Conservation (phyloP, 2,329 filamentous ascomycete species). For the Sporothrix protearum region DNA sequence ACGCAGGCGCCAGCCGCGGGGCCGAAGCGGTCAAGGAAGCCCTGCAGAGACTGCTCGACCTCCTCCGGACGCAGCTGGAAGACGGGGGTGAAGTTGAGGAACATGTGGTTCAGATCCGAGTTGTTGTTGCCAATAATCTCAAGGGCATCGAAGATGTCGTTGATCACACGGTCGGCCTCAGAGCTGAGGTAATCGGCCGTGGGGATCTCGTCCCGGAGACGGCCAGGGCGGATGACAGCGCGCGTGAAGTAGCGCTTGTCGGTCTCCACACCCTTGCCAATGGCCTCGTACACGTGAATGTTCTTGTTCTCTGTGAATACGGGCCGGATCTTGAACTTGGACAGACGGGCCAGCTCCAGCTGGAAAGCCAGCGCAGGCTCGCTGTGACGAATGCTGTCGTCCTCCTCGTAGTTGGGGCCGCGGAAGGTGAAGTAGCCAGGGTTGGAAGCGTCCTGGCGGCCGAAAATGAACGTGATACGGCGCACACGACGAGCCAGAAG, state of each 20-base stretch:
- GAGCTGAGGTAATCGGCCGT: slow-evolving; percentile 98
- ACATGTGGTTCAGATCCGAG: slow-evolving; percentile 99
- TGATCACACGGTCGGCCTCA: slow-evolving; percentile 93
- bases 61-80: slow-evolving; percentile 88
- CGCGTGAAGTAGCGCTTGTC: slow-evolving; percentile 99
- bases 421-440: slow-evolving; percentile 98
- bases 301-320: slow-evolving; percentile 99
- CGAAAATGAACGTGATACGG: slow-evolving; percentile 92
- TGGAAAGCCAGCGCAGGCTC: slow-evolving; percentile 98
- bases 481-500: slow-evolving; percentile 77
- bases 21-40: slow-evolving; percentile 97
- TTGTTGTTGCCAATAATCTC: slow-evolving; percentile 99
- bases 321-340: slow-evolving; percentile 96
- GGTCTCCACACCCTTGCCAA: slow-evolving; percentile 90
- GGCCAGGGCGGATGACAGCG: slow-evolving; percentile 88
- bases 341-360: slow-evolving; percentile 87
- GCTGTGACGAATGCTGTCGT: slow-evolving; percentile 92
- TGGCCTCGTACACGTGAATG: slow-evolving; percentile 96
- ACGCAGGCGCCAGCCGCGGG: slow-evolving; percentile 91
- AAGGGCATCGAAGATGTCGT: slow-evolving; percentile 92
- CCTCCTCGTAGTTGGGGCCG: slow-evolving; percentile 82
- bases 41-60: slow-evolving; percentile 87
- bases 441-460: slow-evolving; percentile 88
- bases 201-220: slow-evolving; percentile 93
- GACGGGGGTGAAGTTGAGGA: slow-evolving; percentile 98